phyloP scores from a whole-genome alignment of 2,329 filamentous ascomycete species.

The Colletotrichum karsti region DNA sequence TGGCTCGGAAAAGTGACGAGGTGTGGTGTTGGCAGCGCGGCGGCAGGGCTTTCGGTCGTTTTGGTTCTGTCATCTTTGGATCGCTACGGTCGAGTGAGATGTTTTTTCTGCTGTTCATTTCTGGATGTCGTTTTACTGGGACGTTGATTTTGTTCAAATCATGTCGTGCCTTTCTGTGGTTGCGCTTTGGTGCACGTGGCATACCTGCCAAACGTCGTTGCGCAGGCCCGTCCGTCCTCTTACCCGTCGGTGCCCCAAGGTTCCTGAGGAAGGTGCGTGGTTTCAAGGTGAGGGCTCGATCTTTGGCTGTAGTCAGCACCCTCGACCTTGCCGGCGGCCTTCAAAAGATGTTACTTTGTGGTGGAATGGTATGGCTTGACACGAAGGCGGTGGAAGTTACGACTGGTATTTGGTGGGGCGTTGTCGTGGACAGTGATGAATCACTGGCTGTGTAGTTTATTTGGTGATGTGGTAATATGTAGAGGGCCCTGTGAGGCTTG shows the following conservation, averaged over 20 bases:
- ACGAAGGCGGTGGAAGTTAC: too few species aligned
- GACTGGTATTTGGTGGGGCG: not conserved
- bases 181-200: conserved; percentile 12
- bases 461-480: not conserved
- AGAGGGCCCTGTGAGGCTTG: not conserved
- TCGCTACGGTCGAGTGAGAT: not conserved
- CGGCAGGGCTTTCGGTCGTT: not conserved
- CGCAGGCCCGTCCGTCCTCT: conserved; percentile 10
- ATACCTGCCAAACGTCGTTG: conserved; percentile 17
- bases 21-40: conserved; percentile 8
- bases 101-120: not conserved
- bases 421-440: not conserved
- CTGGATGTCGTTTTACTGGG: not conserved
- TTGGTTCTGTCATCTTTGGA: conserved; percentile 4
- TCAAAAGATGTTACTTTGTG: not conserved
- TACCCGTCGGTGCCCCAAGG: not conserved
- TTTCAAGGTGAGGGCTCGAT: conserved; percentile 2
- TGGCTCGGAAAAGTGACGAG: not conserved
- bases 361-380: too few species aligned
- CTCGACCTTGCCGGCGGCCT: too few species aligned
- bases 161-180: not conserved
- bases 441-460: not conserved
- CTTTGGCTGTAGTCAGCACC: not conserved
- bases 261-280: conserved; percentile 6
- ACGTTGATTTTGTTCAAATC: conserved; percentile 1